Percentiles rank a stretch among this genome's conserved stretches.
These are phyloP conservation scores for Solidago caesia DNA, from an alignment of 129 eudicot species.

Conservation along the genomic window DNA sequence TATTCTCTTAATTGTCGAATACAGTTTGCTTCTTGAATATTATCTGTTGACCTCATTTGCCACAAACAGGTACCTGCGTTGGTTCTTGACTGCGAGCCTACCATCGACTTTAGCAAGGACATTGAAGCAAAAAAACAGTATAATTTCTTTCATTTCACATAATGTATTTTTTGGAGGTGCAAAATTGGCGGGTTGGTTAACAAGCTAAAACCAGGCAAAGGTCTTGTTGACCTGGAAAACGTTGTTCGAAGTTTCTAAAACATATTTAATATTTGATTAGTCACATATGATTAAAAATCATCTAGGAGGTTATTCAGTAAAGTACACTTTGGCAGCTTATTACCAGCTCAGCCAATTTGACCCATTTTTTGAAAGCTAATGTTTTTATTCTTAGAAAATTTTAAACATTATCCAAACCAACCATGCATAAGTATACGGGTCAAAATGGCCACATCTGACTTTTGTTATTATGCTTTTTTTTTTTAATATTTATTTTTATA, in stretches of 20 bases:
- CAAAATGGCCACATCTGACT: not conserved
- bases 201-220: not conserved
- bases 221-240: not conserved
- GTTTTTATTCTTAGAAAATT: too few relatives aligned
- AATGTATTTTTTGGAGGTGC: not conserved
- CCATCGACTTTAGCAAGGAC: conserved; percentile 84
- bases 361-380: not conserved
- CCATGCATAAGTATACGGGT: not conserved
- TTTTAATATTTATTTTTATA: not conserved
- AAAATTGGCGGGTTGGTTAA: not conserved
- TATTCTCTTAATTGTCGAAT: not conserved
- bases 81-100: conserved; percentile 91
- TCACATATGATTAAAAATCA: too few relatives aligned
- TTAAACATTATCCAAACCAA: not conserved
- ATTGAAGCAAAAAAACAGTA: conserved; percentile 87
- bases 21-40: conserved; percentile 1
- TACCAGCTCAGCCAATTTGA: not conserved
- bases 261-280: too few relatives aligned
- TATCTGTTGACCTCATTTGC: not conserved
- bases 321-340: not conserved
- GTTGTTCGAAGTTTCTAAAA: not conserved
- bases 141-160: conserved; percentile 32
- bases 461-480: not conserved
- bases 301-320: not conserved
- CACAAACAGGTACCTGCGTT: conserved; percentile 74